Evolutionary conservation across 2,329 filamentous ascomycete species (phyloP), one percentile per base, ranked within the genome.

Genomic region (Didymella lethalis): DNA sequence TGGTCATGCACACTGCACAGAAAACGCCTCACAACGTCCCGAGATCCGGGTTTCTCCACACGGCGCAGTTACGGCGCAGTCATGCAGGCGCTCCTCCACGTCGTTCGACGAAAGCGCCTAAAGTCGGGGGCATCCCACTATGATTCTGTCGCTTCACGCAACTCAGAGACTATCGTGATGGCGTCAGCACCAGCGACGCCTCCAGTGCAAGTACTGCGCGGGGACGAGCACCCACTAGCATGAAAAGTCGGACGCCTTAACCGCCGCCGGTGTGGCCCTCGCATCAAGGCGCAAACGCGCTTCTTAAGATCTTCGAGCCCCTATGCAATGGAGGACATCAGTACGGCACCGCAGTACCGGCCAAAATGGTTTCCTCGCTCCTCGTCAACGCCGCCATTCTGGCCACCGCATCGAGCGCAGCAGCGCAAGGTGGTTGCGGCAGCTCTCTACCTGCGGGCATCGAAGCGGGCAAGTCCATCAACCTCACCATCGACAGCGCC

Each of bases 401-500:
- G 18, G 36, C 48, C 3, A 18, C 25, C 29, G 20, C 54, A 25
- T n/a, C 52, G 23, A 28, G 43, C 46, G 41, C 41, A 20, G 7
- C 34, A 14, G 45, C 34, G 26, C 28, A 62, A 47, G 66, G 49
- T 32, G 52, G 48, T 23, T 60, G 57, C 14, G 59, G 57, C n/a
- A 66, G 68, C 28, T 11, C 64, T 8, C 44, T 72, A 11, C 71
- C 72, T 2, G 16, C 57, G 2, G 64, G 54, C 16, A 45, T 76
- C 16, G 23, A 62, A n/a, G 59, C 61, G 3, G 71, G 65, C 6
- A 34, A 61, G n/a, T 71, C 70, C 2, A 63, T 62, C n/a, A 62
- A 71, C 31, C 61, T 69, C 18, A 69, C 64, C 4, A 66, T 76
- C 28, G 26, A 58, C 10, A 75, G 73, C 53, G 45, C 66, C 31